A percentile compares a stretch with the other conserved stretches of the same genome.
phyloP scores from a whole-genome alignment of 768 basidiomycete genomes.

The Lyophyllum decastes region DNA sequence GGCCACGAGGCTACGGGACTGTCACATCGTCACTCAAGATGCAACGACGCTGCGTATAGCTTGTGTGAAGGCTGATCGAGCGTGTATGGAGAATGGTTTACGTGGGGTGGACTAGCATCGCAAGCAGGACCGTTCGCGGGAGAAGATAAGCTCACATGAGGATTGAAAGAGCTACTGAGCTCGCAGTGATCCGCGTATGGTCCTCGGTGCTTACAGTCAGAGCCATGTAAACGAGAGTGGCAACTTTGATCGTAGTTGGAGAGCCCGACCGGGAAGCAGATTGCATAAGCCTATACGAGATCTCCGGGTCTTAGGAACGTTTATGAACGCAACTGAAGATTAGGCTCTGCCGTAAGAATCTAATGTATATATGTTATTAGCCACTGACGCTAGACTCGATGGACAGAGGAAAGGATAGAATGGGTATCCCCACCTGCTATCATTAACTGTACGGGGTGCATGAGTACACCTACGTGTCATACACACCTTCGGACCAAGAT shows the following conservation, averaged over 20 bases:
- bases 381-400: background rate
- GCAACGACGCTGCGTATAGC: background rate
- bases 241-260: background rate
- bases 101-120: background rate
- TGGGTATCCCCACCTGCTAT: background rate
- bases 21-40: background rate
- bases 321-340: background rate
- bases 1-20: constrained; percentile 10
- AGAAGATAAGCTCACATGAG: constrained; percentile 8
- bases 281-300: constrained; percentile 2
- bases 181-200: constrained; percentile 1
- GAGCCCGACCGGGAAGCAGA: background rate
- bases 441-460: background rate
- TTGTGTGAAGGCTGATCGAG: background rate
- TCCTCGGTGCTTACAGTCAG: constrained; percentile 3
- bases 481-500: background rate
- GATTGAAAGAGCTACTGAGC: constrained; percentile 1
- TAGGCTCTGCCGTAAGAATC: background rate
- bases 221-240: background rate
- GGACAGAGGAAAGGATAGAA: background rate
- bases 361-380: background rate
- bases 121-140: constrained; percentile 11
- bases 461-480: too few relatives aligned
- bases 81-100: background rate
- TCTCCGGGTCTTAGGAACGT: background rate